A percentile compares a stretch with the other conserved stretches of the same genome.
Conservation (phyloP, 192 early-diverging fungal genomes). For the Mortierella claussenii region DNA sequence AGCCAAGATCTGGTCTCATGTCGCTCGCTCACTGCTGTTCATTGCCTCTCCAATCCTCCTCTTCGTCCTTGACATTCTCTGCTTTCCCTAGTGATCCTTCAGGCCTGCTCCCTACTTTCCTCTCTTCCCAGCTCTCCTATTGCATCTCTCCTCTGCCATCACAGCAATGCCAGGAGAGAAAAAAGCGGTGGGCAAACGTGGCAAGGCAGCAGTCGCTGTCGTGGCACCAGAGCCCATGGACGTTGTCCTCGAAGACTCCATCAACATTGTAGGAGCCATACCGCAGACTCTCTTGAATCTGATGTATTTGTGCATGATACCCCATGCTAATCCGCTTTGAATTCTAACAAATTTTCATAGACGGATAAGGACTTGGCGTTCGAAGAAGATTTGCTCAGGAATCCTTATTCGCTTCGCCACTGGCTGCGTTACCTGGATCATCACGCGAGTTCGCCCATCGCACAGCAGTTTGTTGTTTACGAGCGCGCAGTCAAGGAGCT, state of each 20-base stretch:
- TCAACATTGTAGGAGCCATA: conserved; percentile 37
- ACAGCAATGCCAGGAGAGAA: conserved; percentile 39
- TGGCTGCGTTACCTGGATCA: conserved; percentile 95
- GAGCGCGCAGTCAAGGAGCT: conserved; percentile 89
- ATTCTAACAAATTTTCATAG: conserved; percentile 44
- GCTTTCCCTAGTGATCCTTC: no score
- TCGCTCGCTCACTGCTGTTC: background rate
- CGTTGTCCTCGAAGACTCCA: conserved; percentile 39
- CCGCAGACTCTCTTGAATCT: no score
- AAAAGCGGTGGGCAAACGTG: conserved; percentile 13
- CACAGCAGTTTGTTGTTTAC: conserved; percentile 72
- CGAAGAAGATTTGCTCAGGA: conserved; percentile 75
- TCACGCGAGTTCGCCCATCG: conserved; percentile 67
- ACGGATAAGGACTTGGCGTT: conserved; percentile 70
- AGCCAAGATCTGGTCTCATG: background rate
- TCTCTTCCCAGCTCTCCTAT: background rate
- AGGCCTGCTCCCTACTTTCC: no score
- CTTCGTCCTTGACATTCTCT: no score
- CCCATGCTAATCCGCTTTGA: no score
- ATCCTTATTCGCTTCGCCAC: conserved; percentile 74
- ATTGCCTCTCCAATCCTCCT: no score
- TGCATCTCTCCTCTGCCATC: background rate
- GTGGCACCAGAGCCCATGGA: conserved; percentile 18
- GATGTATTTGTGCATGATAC: no score
- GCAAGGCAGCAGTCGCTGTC: conserved; percentile 19